Conservation (phyloP, 768 basidiomycete species). For the Phlebiopsis gigantea region DNA sequence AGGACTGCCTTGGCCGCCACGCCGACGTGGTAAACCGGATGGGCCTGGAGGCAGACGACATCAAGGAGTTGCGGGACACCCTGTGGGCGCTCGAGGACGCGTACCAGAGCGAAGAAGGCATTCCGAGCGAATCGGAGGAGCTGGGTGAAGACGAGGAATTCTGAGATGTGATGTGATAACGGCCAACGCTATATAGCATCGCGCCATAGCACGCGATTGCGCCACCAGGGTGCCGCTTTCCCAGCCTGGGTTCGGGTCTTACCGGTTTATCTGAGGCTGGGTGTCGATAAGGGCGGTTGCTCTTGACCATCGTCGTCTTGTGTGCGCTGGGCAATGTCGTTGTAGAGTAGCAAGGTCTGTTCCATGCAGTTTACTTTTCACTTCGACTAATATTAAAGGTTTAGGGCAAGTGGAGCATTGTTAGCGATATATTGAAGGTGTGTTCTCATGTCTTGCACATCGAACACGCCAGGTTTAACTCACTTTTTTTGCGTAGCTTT, state of each 20-base stretch:
- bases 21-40: slow-evolving; percentile 29
- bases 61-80: slow-evolving; percentile 49
- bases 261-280: no score
- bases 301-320: no score
- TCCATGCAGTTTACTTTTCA: no score
- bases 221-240: background rate
- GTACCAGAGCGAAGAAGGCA: slow-evolving; percentile 27
- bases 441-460: no score
- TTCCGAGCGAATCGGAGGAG: slow-evolving; percentile 14
- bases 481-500: no score
- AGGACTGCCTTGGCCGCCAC: slow-evolving; percentile 37
- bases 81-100: slow-evolving; percentile 56
- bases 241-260: background rate
- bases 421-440: no score
- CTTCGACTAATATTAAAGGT: no score
- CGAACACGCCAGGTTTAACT: no score
- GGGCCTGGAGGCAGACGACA: slow-evolving; percentile 48
- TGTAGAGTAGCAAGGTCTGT: no score
- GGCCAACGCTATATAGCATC: background rate
- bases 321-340: no score
- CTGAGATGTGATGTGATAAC: background rate
- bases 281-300: no score
- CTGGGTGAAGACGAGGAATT: slow-evolving; percentile 16
- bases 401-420: no score
- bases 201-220: background rate